Conservation (phyloP, 192 early-diverging fungal genomes). For the Linnemannia exigua region DNA sequence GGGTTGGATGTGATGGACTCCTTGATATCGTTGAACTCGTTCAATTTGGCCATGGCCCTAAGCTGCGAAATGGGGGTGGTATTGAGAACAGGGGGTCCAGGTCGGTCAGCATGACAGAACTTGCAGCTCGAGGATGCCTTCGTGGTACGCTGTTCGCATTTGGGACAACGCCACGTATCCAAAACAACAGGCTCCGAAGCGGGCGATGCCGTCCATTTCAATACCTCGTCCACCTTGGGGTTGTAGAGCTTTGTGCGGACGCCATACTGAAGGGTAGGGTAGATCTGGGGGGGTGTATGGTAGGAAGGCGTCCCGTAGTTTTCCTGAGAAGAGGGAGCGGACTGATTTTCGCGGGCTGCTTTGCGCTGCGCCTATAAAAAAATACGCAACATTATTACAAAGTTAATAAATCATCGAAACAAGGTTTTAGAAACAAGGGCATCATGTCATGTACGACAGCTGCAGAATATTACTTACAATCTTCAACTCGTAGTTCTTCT, state of each 20-base stretch:
- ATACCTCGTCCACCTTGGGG: conserved; percentile 38
- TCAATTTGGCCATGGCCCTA: not conserved
- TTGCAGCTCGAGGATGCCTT: not conserved
- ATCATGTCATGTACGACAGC: not conserved
- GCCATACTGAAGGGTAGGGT: conserved; percentile 31
- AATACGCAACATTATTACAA: not conserved
- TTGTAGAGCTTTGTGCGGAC: conserved; percentile 21
- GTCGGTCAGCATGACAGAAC: not conserved
- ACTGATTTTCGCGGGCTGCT: not conserved
- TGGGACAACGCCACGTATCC: conserved; percentile 18
- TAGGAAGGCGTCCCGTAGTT: not conserved
- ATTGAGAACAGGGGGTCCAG: not conserved
- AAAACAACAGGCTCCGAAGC: not conserved
- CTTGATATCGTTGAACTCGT: not conserved
- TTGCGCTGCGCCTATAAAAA: conserved; percentile 9
- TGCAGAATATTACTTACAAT: not conserved
- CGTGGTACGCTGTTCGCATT: conserved; percentile 2
- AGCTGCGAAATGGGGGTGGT: not conserved
- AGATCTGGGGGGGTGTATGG: conserved; percentile 26
- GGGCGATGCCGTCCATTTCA: conserved; percentile 29
- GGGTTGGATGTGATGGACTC: not conserved
- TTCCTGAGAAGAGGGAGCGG: not conserved
- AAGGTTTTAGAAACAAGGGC: too few species aligned
- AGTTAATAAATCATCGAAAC: not conserved
- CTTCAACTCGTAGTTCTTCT: not conserved